phyloP scores from a whole-genome alignment of 2,329 filamentous ascomycete species.

The Calonectria pseudoreteaudii region DNA sequence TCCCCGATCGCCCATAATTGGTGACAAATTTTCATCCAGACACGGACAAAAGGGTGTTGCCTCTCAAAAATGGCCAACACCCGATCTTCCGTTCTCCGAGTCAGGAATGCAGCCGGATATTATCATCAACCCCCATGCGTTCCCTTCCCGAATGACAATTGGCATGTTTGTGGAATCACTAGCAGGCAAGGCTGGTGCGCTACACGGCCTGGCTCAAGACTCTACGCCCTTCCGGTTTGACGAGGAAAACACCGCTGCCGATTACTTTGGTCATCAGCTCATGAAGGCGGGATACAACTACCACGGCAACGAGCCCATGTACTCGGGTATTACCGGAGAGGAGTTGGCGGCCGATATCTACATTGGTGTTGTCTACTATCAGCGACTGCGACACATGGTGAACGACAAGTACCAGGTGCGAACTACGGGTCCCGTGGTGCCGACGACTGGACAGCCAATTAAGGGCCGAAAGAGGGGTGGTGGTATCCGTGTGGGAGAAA shows the following conservation, averaged over 20 bases:
- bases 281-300: slow-evolving; percentile 97
- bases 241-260: slow-evolving; percentile 89
- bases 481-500: slow-evolving; percentile 98
- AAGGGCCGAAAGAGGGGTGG: slow-evolving; percentile 96
- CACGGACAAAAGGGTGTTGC: slow-evolving; percentile 98
- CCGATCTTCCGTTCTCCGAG: slow-evolving; percentile 97
- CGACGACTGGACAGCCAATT: slow-evolving; percentile 93
- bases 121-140: slow-evolving; percentile 99
- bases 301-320: slow-evolving; percentile 98
- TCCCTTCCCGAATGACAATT: slow-evolving; percentile 99
- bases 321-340: slow-evolving; percentile 95
- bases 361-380: slow-evolving; percentile 97
- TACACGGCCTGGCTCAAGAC: slow-evolving; percentile 96
- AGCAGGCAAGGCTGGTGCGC: slow-evolving; percentile 91
- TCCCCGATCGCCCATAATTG: slow-evolving; percentile 90
- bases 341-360: slow-evolving; percentile 97
- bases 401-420: slow-evolving; percentile 99
- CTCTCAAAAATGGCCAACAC: slow-evolving; percentile 93
- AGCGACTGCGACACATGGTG: slow-evolving; percentile 98
- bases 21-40: slow-evolving; percentile 98
- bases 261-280: slow-evolving; percentile 96
- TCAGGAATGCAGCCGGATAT: slow-evolving; percentile 96
- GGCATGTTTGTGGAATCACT: slow-evolving; percentile 99
- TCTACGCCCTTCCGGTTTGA: slow-evolving; percentile 95
- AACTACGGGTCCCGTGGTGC: slow-evolving; percentile 92